Evolutionary conservation across 2,329 filamentous ascomycete species (phyloP).

Genomic region (Aspergillus versicolor): DNA sequence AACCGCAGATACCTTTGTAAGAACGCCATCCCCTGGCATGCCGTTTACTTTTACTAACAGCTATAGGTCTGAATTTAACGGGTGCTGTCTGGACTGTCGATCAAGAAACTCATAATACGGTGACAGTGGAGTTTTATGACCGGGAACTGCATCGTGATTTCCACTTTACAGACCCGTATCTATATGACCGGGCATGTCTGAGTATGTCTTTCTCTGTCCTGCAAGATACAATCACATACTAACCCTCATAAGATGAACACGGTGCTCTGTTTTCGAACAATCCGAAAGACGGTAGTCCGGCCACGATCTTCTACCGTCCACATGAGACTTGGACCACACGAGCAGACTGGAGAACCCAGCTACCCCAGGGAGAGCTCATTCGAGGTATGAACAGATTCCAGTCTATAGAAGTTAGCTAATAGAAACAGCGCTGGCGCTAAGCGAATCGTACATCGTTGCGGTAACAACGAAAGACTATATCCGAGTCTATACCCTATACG

Average conservation of each 20-base stretch:
- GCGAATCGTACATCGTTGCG: constrained; percentile 85
- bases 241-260: constrained; percentile 58
- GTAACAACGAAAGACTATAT: constrained; percentile 86
- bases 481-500: constrained; percentile 88
- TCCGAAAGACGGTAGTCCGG: constrained; percentile 64
- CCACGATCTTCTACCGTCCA: constrained; percentile 90
- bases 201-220: constrained; percentile 37
- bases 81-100: constrained; percentile 97
- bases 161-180: constrained; percentile 93
- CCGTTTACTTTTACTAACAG: constrained; percentile 31
- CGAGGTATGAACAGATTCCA: constrained; percentile 42
- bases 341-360: constrained; percentile 81
- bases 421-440: constrained; percentile 73
- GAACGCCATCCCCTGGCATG: constrained; percentile 10
- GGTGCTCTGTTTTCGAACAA: constrained; percentile 84
- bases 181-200: constrained; percentile 94
- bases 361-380: constrained; percentile 85
- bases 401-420: background rate
- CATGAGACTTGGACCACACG: constrained; percentile 95
- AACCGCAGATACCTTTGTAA: constrained; percentile 85
- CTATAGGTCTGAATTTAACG: constrained; percentile 70
- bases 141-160: constrained; percentile 89
- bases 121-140: constrained; percentile 97
- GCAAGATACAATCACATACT: constrained; percentile 15
- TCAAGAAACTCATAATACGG: constrained; percentile 87